Evolutionary conservation across 495 filamentous ascomycete genomes (phyloP).

Genomic region (Trichocladium uniseriatum): DNA sequence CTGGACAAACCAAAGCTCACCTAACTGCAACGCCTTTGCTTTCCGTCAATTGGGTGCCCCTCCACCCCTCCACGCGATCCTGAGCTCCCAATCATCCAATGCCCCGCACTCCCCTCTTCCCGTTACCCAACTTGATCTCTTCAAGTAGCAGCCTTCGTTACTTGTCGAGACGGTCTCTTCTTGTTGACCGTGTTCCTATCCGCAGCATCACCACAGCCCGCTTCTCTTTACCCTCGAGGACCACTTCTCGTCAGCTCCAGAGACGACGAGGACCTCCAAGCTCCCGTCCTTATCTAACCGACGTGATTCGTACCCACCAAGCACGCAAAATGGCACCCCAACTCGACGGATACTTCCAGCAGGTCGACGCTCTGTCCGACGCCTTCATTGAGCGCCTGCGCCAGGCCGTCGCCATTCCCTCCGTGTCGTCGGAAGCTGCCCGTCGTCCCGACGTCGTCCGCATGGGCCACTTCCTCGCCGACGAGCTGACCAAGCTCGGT

Average conservation of each 20-base stretch:
- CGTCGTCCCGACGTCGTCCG: conserved; percentile 83
- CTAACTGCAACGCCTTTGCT: not conserved
- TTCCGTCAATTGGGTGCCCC: not conserved
- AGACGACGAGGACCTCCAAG: not conserved
- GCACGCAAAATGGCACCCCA: conserved; percentile 70
- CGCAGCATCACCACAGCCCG: not conserved
- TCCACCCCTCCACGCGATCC: not conserved
- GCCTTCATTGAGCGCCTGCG: conserved; percentile 87
- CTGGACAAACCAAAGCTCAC: not conserved
- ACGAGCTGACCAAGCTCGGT: conserved; percentile 72
- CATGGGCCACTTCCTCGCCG: conserved; percentile 88
- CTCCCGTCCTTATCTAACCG: conserved; percentile 36
- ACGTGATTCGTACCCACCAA: conserved; percentile 41
- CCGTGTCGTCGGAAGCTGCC: conserved; percentile 81
- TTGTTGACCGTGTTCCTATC: not conserved
- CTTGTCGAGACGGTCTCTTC: not conserved
- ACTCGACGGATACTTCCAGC: conserved; percentile 73
- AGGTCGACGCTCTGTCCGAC: conserved; percentile 75
- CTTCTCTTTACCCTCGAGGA: not conserved
- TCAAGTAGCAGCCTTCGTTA: conserved; percentile 1
- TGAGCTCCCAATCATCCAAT: conserved; percentile 1
- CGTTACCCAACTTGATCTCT: not conserved
- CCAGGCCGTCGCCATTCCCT: conserved; percentile 91
- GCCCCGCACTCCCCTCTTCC: conserved; percentile 13
- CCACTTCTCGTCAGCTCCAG: not conserved